phyloP scores from a whole-genome alignment of 1,284 basidiomycete genomes.

The Microbotryum violaceum region DNA sequence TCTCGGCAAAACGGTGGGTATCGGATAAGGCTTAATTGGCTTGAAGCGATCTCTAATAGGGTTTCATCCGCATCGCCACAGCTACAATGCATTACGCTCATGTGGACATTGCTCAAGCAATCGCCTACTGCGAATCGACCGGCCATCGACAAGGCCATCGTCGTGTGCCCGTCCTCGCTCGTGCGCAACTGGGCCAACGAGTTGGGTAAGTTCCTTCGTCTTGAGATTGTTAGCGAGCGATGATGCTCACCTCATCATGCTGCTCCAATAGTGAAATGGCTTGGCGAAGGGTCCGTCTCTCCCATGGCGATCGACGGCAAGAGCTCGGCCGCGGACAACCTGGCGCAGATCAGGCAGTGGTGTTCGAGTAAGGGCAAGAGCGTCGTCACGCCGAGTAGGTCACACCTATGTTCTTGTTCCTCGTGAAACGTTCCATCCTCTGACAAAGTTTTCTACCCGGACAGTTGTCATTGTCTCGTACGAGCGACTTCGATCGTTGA shows the following conservation, averaged over 20 bases:
- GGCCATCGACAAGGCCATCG: constrained; percentile 95
- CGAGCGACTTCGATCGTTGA: constrained; percentile 82
- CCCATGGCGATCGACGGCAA: constrained; percentile 84
- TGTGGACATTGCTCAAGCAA: constrained; percentile 97
- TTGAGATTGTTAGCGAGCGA: neutral
- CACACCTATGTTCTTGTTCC: neutral
- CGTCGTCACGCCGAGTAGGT: constrained; percentile 75
- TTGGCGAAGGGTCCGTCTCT: constrained; percentile 72
- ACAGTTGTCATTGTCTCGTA: constrained; percentile 98
- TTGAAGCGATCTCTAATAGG: neutral
- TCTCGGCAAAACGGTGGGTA: constrained; percentile 52
- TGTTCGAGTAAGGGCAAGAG: constrained; percentile 75
- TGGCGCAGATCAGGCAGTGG: constrained; percentile 75
- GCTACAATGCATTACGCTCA: constrained; percentile 87
- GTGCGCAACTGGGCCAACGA: constrained; percentile 99
- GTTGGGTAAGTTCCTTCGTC: constrained; percentile 52
- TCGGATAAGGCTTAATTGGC: neutral
- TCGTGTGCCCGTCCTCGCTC: constrained; percentile 91
- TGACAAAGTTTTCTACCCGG: neutral
- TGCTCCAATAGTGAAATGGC: constrained; percentile 67
- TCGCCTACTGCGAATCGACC: constrained; percentile 78
- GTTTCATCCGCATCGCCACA: neutral
- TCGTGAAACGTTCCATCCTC: too few species aligned
- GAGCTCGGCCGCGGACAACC: constrained; percentile 69
- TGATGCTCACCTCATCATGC: constrained; percentile 6